Conservation (phyloP, 345 rosid genomes). For the Gossypium longicalyx region DNA sequence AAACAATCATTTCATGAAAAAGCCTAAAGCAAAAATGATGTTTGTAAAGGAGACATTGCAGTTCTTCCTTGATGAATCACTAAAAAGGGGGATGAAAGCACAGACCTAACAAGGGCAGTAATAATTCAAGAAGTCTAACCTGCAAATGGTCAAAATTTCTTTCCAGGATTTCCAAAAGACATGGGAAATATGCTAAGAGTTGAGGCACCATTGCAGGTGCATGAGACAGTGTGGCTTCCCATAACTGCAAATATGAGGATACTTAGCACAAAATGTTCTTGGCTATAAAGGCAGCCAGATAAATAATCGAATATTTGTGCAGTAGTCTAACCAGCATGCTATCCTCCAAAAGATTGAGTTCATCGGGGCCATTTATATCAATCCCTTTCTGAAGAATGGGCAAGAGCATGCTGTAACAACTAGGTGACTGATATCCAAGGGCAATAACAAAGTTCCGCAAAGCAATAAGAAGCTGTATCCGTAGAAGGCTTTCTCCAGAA, state of each 20-base stretch:
- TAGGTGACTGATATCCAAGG: constrained; percentile 78
- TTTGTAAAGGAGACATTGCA: background rate
- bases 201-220: constrained; percentile 90
- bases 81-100: background rate
- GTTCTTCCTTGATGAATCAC: background rate
- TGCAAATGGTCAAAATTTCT: constrained; percentile 91
- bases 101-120: background rate
- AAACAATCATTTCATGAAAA: background rate
- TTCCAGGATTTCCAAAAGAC: constrained; percentile 74
- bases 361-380: constrained; percentile 79
- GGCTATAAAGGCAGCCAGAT: constrained; percentile 17
- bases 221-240: constrained; percentile 87
- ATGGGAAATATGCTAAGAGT: constrained; percentile 65
- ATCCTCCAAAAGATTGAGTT: constrained; percentile 89
- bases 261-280: constrained; percentile 17
- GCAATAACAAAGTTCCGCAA: constrained; percentile 82
- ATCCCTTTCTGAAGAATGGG: constrained; percentile 87
- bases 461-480: constrained; percentile 94
- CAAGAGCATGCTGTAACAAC: constrained; percentile 63
- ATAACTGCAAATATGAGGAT: constrained; percentile 55
- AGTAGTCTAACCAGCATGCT: constrained; percentile 69
- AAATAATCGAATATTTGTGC: constrained; percentile 6
- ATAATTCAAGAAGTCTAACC: constrained; percentile 38
- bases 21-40: background rate
- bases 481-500: constrained; percentile 92